Conservation (phyloP, 2,329 filamentous ascomycete species). For the Scedosporium dehoogii region DNA sequence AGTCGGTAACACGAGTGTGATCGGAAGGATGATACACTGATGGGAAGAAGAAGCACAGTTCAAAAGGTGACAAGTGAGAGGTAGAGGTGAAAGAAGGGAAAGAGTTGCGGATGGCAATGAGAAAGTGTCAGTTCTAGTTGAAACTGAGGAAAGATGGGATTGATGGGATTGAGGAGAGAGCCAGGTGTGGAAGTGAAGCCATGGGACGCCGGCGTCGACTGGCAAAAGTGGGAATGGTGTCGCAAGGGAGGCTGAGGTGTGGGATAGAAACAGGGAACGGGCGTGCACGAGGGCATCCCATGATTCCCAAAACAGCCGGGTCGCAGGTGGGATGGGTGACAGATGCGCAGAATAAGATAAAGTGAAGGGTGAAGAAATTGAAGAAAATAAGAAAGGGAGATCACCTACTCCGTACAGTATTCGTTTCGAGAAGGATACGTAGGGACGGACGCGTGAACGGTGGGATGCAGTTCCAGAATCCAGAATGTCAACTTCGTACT, state of each 20-base stretch:
- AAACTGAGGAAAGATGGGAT: neutral
- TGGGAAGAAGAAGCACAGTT: neutral
- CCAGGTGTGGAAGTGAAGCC: neutral
- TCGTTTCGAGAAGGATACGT: constrained; percentile 1
- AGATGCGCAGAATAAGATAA: neutral
- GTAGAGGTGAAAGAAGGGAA: neutral
- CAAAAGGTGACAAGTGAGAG: neutral
- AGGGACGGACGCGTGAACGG: neutral
- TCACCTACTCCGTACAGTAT: constrained; percentile 8
- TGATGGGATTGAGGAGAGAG: neutral
- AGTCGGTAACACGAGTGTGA: neutral
- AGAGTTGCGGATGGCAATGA: neutral
- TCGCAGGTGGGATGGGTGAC: neutral
- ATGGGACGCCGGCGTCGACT: neutral
- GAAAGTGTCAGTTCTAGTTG: neutral
- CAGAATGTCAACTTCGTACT: too few species aligned
- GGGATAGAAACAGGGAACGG: neutral
- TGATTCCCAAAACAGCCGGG: neutral
- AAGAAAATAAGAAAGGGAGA: neutral
- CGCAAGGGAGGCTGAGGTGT: neutral
- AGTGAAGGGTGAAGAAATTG: neutral
- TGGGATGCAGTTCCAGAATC: neutral
- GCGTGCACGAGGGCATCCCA: neutral
- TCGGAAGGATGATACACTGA: neutral
- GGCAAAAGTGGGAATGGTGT: neutral